Evolutionary conservation across 257 asterid genomes (phyloP).

Genomic region (Haberlea rhodopensis): DNA sequence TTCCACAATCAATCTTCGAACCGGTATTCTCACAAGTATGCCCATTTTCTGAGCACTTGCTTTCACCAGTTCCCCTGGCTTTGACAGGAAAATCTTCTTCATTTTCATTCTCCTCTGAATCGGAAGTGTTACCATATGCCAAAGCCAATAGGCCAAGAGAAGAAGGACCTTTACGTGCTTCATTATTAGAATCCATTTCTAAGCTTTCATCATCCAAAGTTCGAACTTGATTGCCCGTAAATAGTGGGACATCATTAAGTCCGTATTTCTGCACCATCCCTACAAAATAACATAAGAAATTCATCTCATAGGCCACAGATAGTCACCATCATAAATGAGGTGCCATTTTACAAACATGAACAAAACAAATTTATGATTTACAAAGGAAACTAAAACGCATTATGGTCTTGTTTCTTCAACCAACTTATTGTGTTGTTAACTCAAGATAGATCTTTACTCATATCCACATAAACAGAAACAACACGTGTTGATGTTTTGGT

Average conservation of each 20-base stretch:
- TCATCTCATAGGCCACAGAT: constrained; percentile 17
- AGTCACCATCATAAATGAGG: neutral
- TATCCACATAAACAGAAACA: constrained; percentile 6
- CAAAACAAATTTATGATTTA: neutral
- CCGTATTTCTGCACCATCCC: constrained; percentile 40
- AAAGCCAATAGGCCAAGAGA: constrained; percentile 88
- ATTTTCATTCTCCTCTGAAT: constrained; percentile 65
- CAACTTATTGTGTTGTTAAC: neutral
- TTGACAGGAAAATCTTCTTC: constrained; percentile 41
- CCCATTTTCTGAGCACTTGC: constrained; percentile 31
- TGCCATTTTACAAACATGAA: no score
- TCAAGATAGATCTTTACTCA: neutral
- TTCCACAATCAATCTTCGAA: constrained; percentile 22
- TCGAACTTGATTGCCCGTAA: constrained; percentile 40
- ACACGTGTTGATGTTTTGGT: no score
- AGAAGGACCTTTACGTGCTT: constrained; percentile 48
- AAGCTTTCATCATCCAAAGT: constrained; percentile 33
- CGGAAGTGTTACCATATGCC: constrained; percentile 73
- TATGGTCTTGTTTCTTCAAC: neutral
- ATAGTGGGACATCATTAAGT: constrained; percentile 36
- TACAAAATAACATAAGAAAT: constrained; percentile 33
- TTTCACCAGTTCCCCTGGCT: constrained; percentile 31
- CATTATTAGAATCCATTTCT: constrained; percentile 36
- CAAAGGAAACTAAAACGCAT: neutral
- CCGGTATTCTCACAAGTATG: constrained; percentile 29